phyloP scores from a whole-genome alignment of 83 land plant species.

The Diphasiastrum complanatum region DNA sequence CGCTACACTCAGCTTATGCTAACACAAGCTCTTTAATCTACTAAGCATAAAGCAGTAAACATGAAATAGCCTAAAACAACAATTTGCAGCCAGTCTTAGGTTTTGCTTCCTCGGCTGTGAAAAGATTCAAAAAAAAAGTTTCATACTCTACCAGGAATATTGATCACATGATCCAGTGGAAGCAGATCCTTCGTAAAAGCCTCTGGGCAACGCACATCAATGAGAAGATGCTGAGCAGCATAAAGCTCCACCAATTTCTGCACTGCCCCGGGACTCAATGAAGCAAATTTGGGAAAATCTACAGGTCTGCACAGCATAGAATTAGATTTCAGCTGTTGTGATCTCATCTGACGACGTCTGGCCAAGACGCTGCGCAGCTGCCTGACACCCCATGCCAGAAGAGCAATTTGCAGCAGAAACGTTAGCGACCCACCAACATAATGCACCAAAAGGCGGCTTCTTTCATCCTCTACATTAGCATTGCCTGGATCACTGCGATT shows the following conservation, averaged over 20 bases:
- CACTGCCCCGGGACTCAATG: neutral
- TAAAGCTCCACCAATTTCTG: constrained; percentile 9
- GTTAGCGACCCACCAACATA: neutral
- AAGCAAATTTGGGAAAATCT: neutral
- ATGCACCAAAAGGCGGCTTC: neutral
- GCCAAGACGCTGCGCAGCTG: neutral
- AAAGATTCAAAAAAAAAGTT: too few species aligned
- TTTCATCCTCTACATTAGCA: neutral
- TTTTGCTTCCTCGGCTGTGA: too few species aligned
- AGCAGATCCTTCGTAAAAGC: neutral
- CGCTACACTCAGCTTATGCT: too few species aligned
- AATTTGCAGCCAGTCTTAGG: too few species aligned
- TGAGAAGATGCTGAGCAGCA: neutral
- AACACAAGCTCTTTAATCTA: too few species aligned
- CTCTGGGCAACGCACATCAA: constrained; percentile 3
- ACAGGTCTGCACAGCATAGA: neutral
- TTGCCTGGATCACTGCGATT: too few species aligned
- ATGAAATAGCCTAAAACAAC: too few species aligned
- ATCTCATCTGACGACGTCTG: neutral
- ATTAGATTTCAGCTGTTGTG: too few species aligned
- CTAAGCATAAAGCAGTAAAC: too few species aligned
- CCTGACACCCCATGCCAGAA: neutral
- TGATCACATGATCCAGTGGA: neutral
- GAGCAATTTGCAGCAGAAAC: constrained; percentile 5
- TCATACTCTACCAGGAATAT: constrained; percentile 12